phyloP scores from a whole-genome alignment of 108 stramenopile species.

The Epipyxis sp. region DNA sequence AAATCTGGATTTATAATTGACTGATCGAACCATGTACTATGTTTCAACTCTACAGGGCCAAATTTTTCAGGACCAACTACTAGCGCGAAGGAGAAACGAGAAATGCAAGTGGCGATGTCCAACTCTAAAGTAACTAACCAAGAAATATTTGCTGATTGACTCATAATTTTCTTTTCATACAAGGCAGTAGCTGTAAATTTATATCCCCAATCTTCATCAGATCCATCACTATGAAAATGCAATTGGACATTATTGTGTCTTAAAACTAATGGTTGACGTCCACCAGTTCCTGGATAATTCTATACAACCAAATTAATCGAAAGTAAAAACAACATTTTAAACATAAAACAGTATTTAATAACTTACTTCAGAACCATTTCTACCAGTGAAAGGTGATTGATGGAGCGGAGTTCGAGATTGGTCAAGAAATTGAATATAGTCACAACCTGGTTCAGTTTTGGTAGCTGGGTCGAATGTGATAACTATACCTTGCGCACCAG shows the following conservation, averaged over 20 bases:
- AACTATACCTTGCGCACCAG: background rate
- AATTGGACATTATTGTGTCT: background rate
- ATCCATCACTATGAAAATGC: constrained; percentile 18
- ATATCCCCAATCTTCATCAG: constrained; percentile 47
- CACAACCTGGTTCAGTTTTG: background rate
- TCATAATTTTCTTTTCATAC: too few species aligned
- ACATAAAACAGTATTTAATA: too few species aligned
- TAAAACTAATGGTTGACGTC: constrained; percentile 2
- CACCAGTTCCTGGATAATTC: constrained; percentile 9
- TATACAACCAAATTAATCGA: too few species aligned
- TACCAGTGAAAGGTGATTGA: background rate
- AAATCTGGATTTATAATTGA: background rate
- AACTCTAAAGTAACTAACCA: constrained; percentile 44
- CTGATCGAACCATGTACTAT: constrained; percentile 40
- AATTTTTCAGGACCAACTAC: constrained; percentile 44
- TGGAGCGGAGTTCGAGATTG: background rate
- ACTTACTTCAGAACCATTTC: constrained; percentile 16
- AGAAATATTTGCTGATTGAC: background rate
- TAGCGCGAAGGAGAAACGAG: constrained; percentile 37
- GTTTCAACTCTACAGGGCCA: constrained; percentile 41
- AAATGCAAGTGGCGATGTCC: constrained; percentile 38
- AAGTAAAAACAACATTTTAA: too few species aligned
- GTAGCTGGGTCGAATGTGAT: constrained; percentile 22
- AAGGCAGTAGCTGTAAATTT: constrained; percentile 42
- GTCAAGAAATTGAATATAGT: constrained; percentile 7